These are phyloP conservation scores for Phialophora verrucosa DNA, from an alignment of 2,329 filamentous ascomycete genomes.

Conservation along the genomic window DNA sequence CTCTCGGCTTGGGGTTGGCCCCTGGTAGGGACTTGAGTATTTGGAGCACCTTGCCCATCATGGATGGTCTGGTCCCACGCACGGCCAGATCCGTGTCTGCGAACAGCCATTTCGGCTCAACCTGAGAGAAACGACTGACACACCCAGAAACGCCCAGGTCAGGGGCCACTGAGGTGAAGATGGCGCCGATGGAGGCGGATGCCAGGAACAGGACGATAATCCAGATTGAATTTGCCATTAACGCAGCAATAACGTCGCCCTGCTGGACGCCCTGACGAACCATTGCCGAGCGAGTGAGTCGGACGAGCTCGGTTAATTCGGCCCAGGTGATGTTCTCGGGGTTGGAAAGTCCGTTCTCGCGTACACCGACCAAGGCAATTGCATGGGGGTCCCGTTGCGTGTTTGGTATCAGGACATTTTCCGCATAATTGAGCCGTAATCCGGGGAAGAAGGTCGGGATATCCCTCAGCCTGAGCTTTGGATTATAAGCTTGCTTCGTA, in stretches of 20 bases:
- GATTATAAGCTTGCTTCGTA: conserved; percentile 48
- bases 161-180: conserved; percentile 54
- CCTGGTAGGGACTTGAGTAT: conserved; percentile 65
- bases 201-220: conserved; percentile 52
- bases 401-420: conserved; percentile 47
- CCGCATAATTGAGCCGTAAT: conserved; percentile 49
- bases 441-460: conserved; percentile 50
- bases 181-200: conserved; percentile 50
- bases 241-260: conserved; percentile 49
- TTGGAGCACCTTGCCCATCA: conserved; percentile 73
- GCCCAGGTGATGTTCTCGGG: conserved; percentile 47
- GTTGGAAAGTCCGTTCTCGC: conserved; percentile 47
- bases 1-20: conserved; percentile 25
- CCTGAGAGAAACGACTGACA: conserved; percentile 48
- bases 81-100: conserved; percentile 67
- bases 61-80: conserved; percentile 77
- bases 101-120: conserved; percentile 50
- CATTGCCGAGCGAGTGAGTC: conserved; percentile 48
- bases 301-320: conserved; percentile 48
- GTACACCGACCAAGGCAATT: conserved; percentile 49
- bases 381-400: conserved; percentile 44
- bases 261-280: conserved; percentile 46
- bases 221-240: conserved; percentile 53
- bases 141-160: conserved; percentile 50
- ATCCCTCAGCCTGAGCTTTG: conserved; percentile 45